phyloP scores from a whole-genome alignment of 2,329 filamentous ascomycete genomes.

The Colletotrichum orbiculare region DNA sequence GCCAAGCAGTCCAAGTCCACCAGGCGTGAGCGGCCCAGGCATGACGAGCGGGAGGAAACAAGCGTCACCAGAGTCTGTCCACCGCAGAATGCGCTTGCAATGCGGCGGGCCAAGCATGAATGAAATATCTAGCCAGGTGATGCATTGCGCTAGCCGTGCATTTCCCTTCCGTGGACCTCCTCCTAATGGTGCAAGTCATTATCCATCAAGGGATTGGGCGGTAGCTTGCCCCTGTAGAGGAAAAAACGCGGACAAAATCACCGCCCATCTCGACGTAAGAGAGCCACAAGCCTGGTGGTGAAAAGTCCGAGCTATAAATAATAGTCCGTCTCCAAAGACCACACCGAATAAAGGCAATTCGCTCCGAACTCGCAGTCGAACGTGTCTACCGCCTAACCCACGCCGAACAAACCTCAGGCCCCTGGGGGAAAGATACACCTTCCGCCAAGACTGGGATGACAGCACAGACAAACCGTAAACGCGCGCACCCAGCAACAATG shows the following conservation, averaged over 20 bases:
- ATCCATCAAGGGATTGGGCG: too few species aligned
- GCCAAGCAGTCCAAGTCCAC: conserved; percentile 14
- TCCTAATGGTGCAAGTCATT: too few species aligned
- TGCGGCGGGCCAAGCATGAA: too few species aligned
- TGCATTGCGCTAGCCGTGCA: too few species aligned
- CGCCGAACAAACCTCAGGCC: neutral
- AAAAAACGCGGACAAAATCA: neutral
- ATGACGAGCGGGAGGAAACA: neutral
- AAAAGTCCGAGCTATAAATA: neutral
- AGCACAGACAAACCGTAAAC: conserved; percentile 5
- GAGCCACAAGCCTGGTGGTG: neutral
- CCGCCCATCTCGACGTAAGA: neutral
- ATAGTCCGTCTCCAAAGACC: neutral
- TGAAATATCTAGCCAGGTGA: too few species aligned
- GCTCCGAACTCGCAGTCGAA: conserved; percentile 2
- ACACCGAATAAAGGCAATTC: neutral
- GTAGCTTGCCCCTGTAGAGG: too few species aligned
- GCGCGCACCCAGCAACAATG: neutral
- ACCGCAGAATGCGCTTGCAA: conserved; percentile 1
- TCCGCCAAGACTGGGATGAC: conserved; percentile 15
- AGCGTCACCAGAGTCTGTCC: neutral
- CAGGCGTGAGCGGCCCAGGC: neutral
- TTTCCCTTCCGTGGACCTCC: too few species aligned
- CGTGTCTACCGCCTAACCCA: neutral
- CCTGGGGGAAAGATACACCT: neutral